phyloP scores from a whole-genome alignment of 371 early-diverging fungal species.

The Rhizopus stolonifer region DNA sequence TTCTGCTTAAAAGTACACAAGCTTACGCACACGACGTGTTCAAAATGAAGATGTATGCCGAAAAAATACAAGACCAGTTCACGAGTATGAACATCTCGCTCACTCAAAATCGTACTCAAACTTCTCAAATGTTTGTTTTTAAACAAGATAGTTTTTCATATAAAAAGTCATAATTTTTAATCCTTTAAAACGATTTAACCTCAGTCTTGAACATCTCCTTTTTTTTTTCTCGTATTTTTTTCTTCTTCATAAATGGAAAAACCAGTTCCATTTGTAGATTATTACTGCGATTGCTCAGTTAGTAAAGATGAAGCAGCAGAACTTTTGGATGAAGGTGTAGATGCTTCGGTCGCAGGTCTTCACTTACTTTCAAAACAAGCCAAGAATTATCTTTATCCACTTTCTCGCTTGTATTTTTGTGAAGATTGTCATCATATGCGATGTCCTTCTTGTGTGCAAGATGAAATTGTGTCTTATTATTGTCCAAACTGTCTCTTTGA shows the following conservation, averaged over 20 bases:
- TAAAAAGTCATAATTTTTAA: not conserved
- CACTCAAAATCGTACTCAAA: not conserved
- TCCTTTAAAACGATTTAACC: not conserved
- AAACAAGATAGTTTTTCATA: not conserved
- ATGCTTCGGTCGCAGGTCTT: constrained; percentile 30
- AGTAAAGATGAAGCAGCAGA: constrained; percentile 20
- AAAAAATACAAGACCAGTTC: constrained; percentile 42
- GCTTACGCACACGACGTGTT: constrained; percentile 47
- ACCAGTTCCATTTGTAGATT: constrained; percentile 49
- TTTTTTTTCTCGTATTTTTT: not conserved
- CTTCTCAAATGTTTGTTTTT: constrained; percentile 1
- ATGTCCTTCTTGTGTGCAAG: constrained; percentile 81
- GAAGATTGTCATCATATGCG: constrained; percentile 79
- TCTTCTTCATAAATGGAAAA: constrained; percentile 4
- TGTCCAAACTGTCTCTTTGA: constrained; percentile 96
- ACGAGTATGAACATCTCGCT: constrained; percentile 8
- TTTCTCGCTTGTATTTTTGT: constrained; percentile 85
- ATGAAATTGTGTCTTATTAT: constrained; percentile 87
- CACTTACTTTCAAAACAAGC: constrained; percentile 41
- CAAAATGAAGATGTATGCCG: constrained; percentile 43
- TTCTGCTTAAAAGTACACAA: constrained; percentile 36
- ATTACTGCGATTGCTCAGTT: constrained; percentile 44
- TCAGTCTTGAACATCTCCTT: not conserved
- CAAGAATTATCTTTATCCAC: constrained; percentile 52
- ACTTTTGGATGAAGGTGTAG: not conserved